Conservation (phyloP, 2,329 filamentous ascomycete species). For the Alternaria atra region DNA sequence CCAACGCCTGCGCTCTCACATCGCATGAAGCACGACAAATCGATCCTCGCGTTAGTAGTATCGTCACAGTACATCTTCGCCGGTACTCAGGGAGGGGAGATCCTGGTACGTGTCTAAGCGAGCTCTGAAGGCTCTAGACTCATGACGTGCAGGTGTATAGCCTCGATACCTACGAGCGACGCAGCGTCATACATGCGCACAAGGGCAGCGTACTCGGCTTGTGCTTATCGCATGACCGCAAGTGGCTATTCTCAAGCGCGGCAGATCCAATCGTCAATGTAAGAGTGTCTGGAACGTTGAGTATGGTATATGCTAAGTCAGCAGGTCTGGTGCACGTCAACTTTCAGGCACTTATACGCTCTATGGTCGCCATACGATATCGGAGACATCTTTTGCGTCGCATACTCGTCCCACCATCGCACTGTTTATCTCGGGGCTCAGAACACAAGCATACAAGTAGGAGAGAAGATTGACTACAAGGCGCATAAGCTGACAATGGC, state of each 20-base stretch:
- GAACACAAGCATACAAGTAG: constrained; percentile 79
- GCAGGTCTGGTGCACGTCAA: constrained; percentile 80
- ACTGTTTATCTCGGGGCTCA: constrained; percentile 92
- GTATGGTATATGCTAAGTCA: constrained; percentile 14
- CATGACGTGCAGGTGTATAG: constrained; percentile 72
- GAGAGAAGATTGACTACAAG: not conserved
- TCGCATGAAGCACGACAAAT: constrained; percentile 78
- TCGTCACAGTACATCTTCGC: constrained; percentile 86
- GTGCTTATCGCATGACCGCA: constrained; percentile 77
- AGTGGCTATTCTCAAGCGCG: constrained; percentile 87
- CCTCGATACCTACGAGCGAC: constrained; percentile 83
- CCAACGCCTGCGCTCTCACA: constrained; percentile 72
- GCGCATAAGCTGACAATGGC: constrained; percentile 17
- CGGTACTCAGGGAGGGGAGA: constrained; percentile 92
- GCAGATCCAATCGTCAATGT: constrained; percentile 93
- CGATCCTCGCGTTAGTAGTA: constrained; percentile 82
- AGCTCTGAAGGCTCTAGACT: constrained; percentile 13
- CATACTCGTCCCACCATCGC: constrained; percentile 80
- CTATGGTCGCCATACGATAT: constrained; percentile 95
- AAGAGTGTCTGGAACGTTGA: constrained; percentile 18
- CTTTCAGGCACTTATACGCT: constrained; percentile 80
- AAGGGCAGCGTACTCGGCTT: constrained; percentile 89
- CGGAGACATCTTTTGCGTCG: constrained; percentile 95
- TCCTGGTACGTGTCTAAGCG: constrained; percentile 66
- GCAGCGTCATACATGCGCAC: constrained; percentile 83